Conservation (phyloP, 2,329 filamentous ascomycete genomes). For the Penicillium sp. region DNA sequence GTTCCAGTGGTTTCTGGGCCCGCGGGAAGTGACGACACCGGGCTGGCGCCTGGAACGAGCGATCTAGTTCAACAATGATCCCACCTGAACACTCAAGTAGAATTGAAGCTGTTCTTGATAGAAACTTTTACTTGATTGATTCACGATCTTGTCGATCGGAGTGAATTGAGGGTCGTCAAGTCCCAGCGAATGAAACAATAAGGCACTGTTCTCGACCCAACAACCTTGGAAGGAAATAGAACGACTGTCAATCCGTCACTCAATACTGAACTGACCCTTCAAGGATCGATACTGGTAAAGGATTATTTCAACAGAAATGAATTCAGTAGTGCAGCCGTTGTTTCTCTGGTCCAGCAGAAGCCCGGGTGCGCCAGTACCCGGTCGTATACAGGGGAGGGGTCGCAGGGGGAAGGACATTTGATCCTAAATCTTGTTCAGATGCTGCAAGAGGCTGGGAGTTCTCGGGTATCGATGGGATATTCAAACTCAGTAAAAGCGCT, state of each 20-base stretch:
- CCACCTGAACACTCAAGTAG: not conserved
- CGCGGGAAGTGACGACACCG: slow-evolving; percentile 20
- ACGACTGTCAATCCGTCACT: too few species aligned
- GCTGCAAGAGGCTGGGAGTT: not conserved
- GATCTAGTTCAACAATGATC: not conserved
- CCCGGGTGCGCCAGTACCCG: not conserved
- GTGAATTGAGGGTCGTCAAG: not conserved
- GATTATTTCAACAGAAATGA: not conserved
- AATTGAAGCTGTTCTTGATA: not conserved
- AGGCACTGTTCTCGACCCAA: not conserved
- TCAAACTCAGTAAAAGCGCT: not conserved
- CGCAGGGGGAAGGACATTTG: not conserved
- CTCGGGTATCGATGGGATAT: not conserved
- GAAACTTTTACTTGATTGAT: too few species aligned
- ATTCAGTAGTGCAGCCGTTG: not conserved
- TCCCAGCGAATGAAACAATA: not conserved
- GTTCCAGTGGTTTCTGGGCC: slow-evolving; percentile 8
- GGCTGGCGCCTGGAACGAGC: not conserved
- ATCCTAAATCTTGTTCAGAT: not conserved
- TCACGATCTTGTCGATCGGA: not conserved
- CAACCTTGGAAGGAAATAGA: too few species aligned
- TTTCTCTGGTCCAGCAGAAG: not conserved
- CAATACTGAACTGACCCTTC: too few species aligned
- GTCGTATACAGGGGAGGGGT: not conserved
- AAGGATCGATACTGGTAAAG: not conserved